These are phyloP conservation scores for Lasiosphaeria ovina DNA, from an alignment of 495 filamentous ascomycete species.

Conservation along the genomic window DNA sequence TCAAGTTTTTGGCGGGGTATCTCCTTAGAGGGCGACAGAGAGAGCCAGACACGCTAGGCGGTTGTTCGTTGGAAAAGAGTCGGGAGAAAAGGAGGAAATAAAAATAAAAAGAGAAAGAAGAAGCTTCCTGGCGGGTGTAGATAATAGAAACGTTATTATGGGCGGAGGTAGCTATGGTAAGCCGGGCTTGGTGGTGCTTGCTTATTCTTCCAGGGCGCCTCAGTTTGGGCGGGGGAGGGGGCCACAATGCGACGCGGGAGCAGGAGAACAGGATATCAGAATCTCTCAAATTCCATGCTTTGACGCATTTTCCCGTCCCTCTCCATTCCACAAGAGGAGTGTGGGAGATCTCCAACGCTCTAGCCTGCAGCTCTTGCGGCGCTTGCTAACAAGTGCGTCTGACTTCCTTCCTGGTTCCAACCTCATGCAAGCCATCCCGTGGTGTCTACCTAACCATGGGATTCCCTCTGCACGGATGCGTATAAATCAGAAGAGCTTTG, in stretches of 20 bases:
- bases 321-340: conserved; percentile 4
- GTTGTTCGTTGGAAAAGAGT: neutral
- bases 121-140: too few species aligned
- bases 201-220: neutral
- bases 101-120: neutral
- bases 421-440: too few species aligned
- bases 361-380: neutral
- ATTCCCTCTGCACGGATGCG: too few species aligned
- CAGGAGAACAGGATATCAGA: conserved; percentile 29
- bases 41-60: neutral
- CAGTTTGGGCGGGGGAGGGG: neutral
- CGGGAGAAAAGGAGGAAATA: neutral
- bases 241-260: conserved; percentile 17
- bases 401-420: too few species aligned
- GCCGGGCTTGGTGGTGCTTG: neutral
- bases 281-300: conserved; percentile 32
- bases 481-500: too few species aligned
- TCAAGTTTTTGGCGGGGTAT: neutral
- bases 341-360: neutral
- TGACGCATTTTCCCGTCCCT: conserved; percentile 28
- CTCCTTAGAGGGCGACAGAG: neutral
- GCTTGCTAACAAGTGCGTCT: too few species aligned
- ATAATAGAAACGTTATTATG: too few species aligned
- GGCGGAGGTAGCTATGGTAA: too few species aligned
- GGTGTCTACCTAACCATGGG: too few species aligned